A percentile compares a stretch with the other conserved stretches of the same genome.
phyloP scores from a whole-genome alignment of 371 early-diverging fungal species.

The Apophysomyces variabilis region DNA sequence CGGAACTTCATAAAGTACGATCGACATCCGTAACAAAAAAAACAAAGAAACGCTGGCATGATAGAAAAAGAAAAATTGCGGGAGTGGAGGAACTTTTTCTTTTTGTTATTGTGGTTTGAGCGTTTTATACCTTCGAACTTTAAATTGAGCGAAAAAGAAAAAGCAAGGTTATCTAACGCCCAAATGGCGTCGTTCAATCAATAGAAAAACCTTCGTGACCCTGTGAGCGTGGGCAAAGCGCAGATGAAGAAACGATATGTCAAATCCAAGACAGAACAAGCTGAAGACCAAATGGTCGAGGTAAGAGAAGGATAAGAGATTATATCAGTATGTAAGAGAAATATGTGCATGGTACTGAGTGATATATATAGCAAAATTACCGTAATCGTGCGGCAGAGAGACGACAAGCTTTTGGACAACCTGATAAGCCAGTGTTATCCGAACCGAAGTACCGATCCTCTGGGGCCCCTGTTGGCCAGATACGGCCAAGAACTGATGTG shows the following conservation, averaged over 20 bases:
- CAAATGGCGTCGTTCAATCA: constrained; percentile 6
- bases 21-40: neutral
- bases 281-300: constrained; percentile 30
- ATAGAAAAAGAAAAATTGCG: neutral
- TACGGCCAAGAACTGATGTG: constrained; percentile 2
- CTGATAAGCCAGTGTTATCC: constrained; percentile 44
- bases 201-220: constrained; percentile 45
- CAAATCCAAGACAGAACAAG: constrained; percentile 28
- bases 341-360: too few species aligned
- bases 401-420: constrained; percentile 67
- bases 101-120: constrained; percentile 2
- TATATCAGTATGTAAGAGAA: too few species aligned
- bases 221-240: constrained; percentile 38
- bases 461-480: constrained; percentile 9
- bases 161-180: constrained; percentile 5
- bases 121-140: constrained; percentile 3
- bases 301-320: constrained; percentile 18
- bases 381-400: constrained; percentile 74
- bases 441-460: constrained; percentile 23
- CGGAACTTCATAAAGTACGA: constrained; percentile 71
- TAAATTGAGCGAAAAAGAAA: constrained; percentile 1
- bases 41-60: neutral
- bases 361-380: constrained; percentile 47
- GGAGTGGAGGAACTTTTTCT: constrained; percentile 3
- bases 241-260: constrained; percentile 28